Conservation (phyloP, 768 basidiomycete species). For the Rhizopogon roseolus region DNA sequence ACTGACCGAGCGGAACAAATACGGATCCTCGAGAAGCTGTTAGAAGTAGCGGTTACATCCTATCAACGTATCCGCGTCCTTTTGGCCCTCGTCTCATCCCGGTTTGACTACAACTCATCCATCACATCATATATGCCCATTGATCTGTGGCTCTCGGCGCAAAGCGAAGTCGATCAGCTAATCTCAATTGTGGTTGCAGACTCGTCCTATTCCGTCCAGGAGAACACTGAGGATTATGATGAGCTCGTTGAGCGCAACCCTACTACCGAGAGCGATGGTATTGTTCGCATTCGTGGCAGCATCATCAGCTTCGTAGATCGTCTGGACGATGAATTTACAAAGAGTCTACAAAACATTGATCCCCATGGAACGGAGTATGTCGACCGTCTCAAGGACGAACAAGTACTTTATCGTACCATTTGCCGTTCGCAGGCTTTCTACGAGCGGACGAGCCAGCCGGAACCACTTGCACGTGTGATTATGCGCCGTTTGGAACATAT, state of each 20-base stretch:
- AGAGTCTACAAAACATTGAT: conserved; percentile 95
- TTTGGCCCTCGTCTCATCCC: conserved; percentile 87
- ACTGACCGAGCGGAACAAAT: conserved; percentile 96
- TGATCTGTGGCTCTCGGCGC: conserved; percentile 86
- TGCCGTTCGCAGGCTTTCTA: conserved; percentile 91
- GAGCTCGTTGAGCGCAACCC: conserved; percentile 83
- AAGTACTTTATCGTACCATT: conserved; percentile 88
- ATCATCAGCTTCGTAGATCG: conserved; percentile 96
- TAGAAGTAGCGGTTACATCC: conserved; percentile 79
- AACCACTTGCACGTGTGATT: conserved; percentile 80
- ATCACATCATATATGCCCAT: conserved; percentile 84
- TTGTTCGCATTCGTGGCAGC: conserved; percentile 88
- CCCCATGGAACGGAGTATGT: conserved; percentile 99
- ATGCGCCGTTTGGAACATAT: conserved; percentile 98
- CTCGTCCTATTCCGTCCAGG: conserved; percentile 78
- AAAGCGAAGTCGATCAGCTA: conserved; percentile 84
- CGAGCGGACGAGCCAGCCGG: conserved; percentile 71
- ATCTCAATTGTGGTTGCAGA: conserved; percentile 74
- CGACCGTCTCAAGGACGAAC: conserved; percentile 94
- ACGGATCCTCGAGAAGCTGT: conserved; percentile 79
- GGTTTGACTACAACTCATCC: conserved; percentile 95
- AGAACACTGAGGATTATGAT: conserved; percentile 86
- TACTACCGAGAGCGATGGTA: conserved; percentile 58
- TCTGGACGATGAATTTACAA: conserved; percentile 96
- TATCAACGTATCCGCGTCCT: conserved; percentile 95